phyloP scores from a whole-genome alignment of 805 yeast genomes.

The Blastobotrys attinorum region DNA sequence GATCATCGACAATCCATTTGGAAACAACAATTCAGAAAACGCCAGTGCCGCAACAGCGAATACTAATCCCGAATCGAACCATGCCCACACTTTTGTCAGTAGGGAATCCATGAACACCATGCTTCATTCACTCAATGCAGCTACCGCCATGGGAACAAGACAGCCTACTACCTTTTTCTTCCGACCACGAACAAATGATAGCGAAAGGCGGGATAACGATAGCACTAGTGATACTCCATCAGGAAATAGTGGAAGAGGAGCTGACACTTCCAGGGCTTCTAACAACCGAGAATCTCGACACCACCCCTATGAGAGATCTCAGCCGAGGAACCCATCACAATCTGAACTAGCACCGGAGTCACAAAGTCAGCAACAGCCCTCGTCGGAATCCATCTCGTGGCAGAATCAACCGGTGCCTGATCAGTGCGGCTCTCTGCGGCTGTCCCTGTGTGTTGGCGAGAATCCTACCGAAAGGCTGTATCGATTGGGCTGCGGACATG shows the following conservation, averaged over 20 bases:
- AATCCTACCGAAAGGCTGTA: constrained; percentile 7
- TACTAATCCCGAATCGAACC: constrained; percentile 1
- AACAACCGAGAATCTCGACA: constrained; percentile 10
- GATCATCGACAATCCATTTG: background rate
- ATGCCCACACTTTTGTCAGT: background rate
- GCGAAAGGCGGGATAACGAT: background rate
- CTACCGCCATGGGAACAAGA: background rate
- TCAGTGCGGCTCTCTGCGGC: constrained; percentile 21
- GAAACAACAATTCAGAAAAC: too few relatives aligned
- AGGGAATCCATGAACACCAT: background rate
- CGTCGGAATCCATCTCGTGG: too few relatives aligned
- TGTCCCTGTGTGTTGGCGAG: constrained; percentile 20
- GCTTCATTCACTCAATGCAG: background rate
- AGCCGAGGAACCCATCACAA: background rate
- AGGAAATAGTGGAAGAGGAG: background rate
- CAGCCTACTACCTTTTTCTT: background rate
- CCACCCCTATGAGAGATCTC: constrained; percentile 15
- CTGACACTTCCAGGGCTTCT: background rate
- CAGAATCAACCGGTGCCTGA: too few relatives aligned
- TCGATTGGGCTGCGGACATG: constrained; percentile 25
- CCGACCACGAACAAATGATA: background rate
- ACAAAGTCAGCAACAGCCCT: too few relatives aligned
- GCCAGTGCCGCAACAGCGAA: too few relatives aligned
- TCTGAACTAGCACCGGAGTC: constrained; percentile 5
- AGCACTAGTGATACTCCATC: background rate